Percentiles rank a stretch among this genome's conserved stretches.
phyloP scores from a whole-genome alignment of 2,329 filamentous ascomycete species.

The Trichoderma guizhouense region DNA sequence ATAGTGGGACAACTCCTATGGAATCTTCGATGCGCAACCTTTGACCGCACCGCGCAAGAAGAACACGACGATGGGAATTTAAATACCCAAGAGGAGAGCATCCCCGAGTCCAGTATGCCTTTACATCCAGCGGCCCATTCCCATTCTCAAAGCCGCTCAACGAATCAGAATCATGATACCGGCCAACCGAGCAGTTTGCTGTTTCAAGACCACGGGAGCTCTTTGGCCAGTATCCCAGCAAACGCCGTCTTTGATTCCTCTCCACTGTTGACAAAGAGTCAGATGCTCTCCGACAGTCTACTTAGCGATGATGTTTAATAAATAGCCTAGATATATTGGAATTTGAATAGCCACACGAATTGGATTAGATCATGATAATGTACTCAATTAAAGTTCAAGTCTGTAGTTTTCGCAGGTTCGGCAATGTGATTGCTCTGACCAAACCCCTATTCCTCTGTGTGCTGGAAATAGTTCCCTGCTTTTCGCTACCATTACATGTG shows the following conservation, averaged over 20 bases:
- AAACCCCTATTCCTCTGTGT: not conserved
- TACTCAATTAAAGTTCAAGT: not conserved
- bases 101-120: not conserved
- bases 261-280: slow-evolving; percentile 50
- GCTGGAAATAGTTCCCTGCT: not conserved
- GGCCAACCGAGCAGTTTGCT: slow-evolving; percentile 25
- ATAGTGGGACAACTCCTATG: slow-evolving; percentile 56
- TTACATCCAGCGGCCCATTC: not conserved
- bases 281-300: slow-evolving; percentile 50
- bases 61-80: not conserved
- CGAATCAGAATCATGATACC: not conserved
- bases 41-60: not conserved
- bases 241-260: slow-evolving; percentile 31
- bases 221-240: slow-evolving; percentile 18
- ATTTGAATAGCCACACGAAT: slow-evolving; percentile 34
- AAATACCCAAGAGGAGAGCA: not conserved
- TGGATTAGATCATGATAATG: not conserved
- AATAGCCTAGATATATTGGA: slow-evolving; percentile 34
- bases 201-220: slow-evolving; percentile 28
- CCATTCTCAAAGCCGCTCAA: not conserved
- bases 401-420: not conserved
- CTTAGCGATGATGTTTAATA: slow-evolving; percentile 34
- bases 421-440: not conserved
- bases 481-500: not conserved
- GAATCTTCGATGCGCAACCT: slow-evolving; percentile 54